Base-by-base conservation (phyloP, 495 filamentous ascomycete genomes). In the Talaromyces nanjingensis region DNA sequence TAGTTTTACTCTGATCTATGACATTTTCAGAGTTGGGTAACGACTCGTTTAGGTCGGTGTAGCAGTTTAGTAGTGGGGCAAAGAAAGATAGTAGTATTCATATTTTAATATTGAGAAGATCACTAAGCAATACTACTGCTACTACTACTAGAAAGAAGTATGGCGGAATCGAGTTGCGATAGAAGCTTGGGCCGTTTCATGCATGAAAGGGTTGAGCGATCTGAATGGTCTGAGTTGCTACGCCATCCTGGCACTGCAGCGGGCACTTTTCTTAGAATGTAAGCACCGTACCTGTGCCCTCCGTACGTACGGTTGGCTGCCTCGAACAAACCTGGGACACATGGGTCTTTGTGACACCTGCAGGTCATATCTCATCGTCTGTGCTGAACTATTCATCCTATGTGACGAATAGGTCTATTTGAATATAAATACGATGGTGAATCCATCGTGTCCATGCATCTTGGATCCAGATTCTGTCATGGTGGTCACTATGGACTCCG, bases 271-370 rank as follows among this genome's bases (percentile, higher is more conserved):
- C 57, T 59, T 37, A 11, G 27, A 29, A 42, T 42, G 37, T 42
- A 42, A 16, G 37, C 37, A 42, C 11, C 11, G 49, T 29, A 56
- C 27, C 22, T 29, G 20, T 14, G 53, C 53, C 53, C 22, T 24
- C 53, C 20, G 11, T 56, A 12, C 20, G 11, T 56, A 12, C 52
- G 52, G 52, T 27, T 54, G 52, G 52, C 56, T 59, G 56, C 33
- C 57, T 59, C 31, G 59, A 60, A 2, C 58, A 20, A 60, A 27
- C 53, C 4, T 56, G 24, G 53, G 9, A 29, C 39, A 45, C 39
- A 59, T 59, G 56, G 56, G 56, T 24, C 56, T 59, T 22, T 59
- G 56, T 59, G 56, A 39, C 29, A 59, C 25, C 27, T 34, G 27
- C 27, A 59, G 56, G 16, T 20, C 18, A 12, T 20, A 49, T 49